Percentiles rank a stretch among this genome's conserved stretches.
These are phyloP conservation scores for Striga asiatica DNA, from an alignment of 257 asterid genomes.

Conservation along the genomic window DNA sequence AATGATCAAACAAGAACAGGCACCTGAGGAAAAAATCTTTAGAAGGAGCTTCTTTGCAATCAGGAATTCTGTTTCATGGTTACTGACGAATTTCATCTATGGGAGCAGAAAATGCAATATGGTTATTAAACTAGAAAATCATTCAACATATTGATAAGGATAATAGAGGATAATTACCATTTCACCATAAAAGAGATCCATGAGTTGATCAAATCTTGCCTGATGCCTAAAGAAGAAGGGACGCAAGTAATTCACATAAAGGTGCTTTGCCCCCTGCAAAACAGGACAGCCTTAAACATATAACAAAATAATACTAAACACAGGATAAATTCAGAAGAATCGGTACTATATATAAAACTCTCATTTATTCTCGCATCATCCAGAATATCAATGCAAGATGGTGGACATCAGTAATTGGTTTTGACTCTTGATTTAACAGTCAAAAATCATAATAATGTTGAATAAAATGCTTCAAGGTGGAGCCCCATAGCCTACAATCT, in stretches of 20 bases:
- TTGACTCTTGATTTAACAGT: no score
- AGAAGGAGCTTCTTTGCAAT: constrained; percentile 38
- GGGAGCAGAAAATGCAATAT: not conserved
- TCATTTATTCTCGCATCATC: no score
- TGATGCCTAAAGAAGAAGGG: constrained; percentile 73
- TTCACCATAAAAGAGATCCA: constrained; percentile 46
- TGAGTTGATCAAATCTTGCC: constrained; percentile 48
- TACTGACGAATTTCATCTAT: constrained; percentile 62
- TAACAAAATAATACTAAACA: no score
- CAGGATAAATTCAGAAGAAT: no score
- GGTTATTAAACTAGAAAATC: not conserved
- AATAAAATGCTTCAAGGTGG: no score
- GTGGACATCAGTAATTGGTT: no score
- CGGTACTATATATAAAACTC: no score
- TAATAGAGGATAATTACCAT: constrained; percentile 37
- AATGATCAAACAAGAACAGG: constrained; percentile 3
- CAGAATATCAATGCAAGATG: no score
- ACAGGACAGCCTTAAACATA: no score
- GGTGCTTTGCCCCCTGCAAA: constrained; percentile 68
- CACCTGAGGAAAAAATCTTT: constrained; percentile 49
- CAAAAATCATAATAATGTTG: no score
- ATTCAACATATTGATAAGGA: not conserved
- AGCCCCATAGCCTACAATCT: no score
- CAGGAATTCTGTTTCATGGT: constrained; percentile 56
- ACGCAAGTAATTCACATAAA: constrained; percentile 58